Conservation (phyloP, 371 early-diverging fungal genomes). For the Smittium culicis region DNA sequence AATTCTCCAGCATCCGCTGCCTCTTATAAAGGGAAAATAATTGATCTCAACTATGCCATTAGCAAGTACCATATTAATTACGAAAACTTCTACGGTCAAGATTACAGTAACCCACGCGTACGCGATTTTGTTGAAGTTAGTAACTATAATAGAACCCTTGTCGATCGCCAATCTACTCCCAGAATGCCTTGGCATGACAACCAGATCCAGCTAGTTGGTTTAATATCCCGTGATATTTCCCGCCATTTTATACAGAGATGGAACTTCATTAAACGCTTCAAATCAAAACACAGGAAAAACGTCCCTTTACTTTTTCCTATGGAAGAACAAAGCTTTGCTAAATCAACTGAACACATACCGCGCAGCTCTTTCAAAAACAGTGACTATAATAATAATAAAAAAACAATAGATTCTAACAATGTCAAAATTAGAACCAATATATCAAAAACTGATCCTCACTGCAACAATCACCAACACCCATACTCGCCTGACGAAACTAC, state of each 20-base stretch:
- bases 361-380: background rate
- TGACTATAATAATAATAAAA: background rate
- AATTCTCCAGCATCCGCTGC: too few species aligned
- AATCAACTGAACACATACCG: slow-evolving; percentile 18
- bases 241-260: slow-evolving; percentile 85
- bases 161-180: slow-evolving; percentile 43
- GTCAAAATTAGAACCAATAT: too few species aligned
- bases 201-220: slow-evolving; percentile 57
- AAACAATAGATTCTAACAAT: background rate
- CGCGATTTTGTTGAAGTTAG: slow-evolving; percentile 70
- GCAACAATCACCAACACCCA: background rate
- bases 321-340: slow-evolving; percentile 57
- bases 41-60: slow-evolving; percentile 22
- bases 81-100: slow-evolving; percentile 64
- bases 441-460: background rate
- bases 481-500: slow-evolving; percentile 32
- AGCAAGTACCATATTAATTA: slow-evolving; percentile 24
- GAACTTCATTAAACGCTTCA: slow-evolving; percentile 66
- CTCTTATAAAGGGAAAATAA: too few species aligned
- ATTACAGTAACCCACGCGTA: slow-evolving; percentile 84
- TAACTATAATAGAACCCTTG: slow-evolving; percentile 36
- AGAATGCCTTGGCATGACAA: slow-evolving; percentile 97
- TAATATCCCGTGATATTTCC: slow-evolving; percentile 66
- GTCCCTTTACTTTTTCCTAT: slow-evolving; percentile 67
- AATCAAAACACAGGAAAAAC: slow-evolving; percentile 42